phyloP scores from a whole-genome alignment of 306 rosid species.

The Rosa multiflora region DNA sequence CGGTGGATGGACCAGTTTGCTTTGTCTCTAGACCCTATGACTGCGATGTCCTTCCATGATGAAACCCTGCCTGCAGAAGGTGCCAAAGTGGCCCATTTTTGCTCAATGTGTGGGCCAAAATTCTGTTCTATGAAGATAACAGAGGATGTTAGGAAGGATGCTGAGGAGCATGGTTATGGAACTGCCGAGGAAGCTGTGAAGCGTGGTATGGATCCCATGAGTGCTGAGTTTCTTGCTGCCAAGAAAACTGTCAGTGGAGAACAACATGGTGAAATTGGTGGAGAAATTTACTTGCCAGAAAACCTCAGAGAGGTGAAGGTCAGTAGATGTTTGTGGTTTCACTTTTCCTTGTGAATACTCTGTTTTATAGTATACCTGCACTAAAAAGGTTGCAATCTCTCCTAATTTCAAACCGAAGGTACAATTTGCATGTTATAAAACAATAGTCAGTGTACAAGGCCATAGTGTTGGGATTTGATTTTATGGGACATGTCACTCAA shows the following conservation, averaged over 20 bases:
- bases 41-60: constrained; percentile 98
- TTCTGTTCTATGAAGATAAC: constrained; percentile 99
- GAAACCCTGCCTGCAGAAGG: constrained; percentile 96
- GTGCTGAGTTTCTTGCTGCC: constrained; percentile 90
- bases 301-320: constrained; percentile 61
- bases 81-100: constrained; percentile 97
- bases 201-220: constrained; percentile 96
- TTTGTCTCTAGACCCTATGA: constrained; percentile 95
- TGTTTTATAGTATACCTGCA: not conserved
- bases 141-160: constrained; percentile 94
- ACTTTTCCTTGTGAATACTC: not conserved
- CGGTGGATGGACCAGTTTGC: constrained; percentile 99
- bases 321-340: constrained; percentile 13
- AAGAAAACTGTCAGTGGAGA: constrained; percentile 96
- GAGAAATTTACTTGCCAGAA: constrained; percentile 96
- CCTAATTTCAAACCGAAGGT: not conserved
- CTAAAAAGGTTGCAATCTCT: not conserved
- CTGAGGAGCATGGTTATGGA: constrained; percentile 96
- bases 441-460: not conserved
- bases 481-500: not conserved
- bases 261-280: constrained; percentile 98
- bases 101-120: constrained; percentile 99
- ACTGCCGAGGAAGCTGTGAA: constrained; percentile 80
- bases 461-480: not conserved
- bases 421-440: not conserved